Percentiles rank a stretch among this genome's conserved stretches.
Conservation (phyloP, 2,329 filamentous ascomycete species). For the Coniochaeta sp. region DNA sequence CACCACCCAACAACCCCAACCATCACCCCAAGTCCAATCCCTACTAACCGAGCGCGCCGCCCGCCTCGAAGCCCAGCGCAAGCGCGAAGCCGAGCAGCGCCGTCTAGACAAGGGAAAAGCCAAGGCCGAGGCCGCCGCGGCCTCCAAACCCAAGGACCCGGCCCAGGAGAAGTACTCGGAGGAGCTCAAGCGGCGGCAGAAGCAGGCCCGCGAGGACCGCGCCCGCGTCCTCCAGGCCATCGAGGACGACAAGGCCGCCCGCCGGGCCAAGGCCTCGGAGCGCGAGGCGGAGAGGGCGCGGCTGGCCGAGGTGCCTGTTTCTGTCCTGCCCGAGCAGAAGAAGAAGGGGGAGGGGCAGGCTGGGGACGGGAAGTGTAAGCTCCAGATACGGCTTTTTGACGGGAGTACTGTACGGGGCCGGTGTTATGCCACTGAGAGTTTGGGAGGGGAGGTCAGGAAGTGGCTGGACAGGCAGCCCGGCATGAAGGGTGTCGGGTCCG, state of each 20-base stretch:
- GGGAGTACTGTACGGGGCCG: constrained; percentile 69
- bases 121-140: constrained; percentile 19
- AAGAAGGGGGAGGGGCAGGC: constrained; percentile 7
- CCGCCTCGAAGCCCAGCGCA: constrained; percentile 34
- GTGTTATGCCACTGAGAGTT: constrained; percentile 57
- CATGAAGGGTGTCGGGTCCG: constrained; percentile 45
- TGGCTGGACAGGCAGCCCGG: constrained; percentile 62
- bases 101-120: constrained; percentile 12
- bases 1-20: background rate
- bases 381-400: constrained; percentile 79
- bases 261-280: constrained; percentile 42
- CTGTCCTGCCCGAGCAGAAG: background rate
- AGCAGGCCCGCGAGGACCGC: constrained; percentile 60
- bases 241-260: constrained; percentile 65
- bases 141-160: constrained; percentile 13
- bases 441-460: constrained; percentile 58
- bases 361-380: constrained; percentile 9
- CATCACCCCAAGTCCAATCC: constrained; percentile 6
- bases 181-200: constrained; percentile 54
- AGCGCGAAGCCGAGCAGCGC: constrained; percentile 33
- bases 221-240: constrained; percentile 67
- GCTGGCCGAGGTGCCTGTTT: constrained; percentile 29
- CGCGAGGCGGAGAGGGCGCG: constrained; percentile 13
- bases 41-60: constrained; percentile 43
- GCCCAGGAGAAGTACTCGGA: constrained; percentile 39